Percentiles rank a stretch among this genome's conserved stretches.
phyloP scores from a whole-genome alignment of 306 rosid species.

The Cicer bijugum region DNA sequence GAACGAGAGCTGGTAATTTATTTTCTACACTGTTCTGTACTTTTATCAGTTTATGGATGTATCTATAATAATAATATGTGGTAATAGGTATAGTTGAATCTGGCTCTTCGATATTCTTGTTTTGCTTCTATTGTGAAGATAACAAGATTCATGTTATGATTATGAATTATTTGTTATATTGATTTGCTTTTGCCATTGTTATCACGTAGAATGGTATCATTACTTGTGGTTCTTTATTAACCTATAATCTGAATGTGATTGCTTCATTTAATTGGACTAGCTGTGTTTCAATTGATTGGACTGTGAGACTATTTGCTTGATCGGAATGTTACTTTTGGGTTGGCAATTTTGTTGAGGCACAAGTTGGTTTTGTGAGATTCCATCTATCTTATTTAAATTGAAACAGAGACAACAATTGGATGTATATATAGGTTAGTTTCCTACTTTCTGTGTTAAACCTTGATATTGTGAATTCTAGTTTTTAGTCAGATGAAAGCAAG shows the following conservation, averaged over 20 bases:
- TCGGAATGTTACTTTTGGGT: neutral
- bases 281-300: neutral
- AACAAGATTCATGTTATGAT: neutral
- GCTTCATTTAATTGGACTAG: slow-evolving; percentile 4
- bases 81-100: neutral
- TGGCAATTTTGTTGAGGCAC: neutral
- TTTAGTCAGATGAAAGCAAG: neutral
- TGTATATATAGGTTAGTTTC: slow-evolving; percentile 1
- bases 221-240: neutral
- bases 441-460: neutral
- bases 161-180: slow-evolving; percentile 1
- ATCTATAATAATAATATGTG: neutral
- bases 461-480: neutral
- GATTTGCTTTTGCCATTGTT: slow-evolving; percentile 16
- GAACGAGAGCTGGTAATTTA: slow-evolving; percentile 80
- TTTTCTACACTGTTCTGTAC: slow-evolving; percentile 15
- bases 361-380: neutral
- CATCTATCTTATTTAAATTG: neutral
- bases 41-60: neutral
- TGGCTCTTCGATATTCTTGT: neutral
- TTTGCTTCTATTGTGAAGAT: neutral
- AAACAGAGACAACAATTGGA: neutral
- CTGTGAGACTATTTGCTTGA: neutral
- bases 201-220: neutral
- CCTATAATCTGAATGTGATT: slow-evolving; percentile 17